These are phyloP conservation scores for Blastomyces silverae DNA, from an alignment of 2,329 filamentous ascomycete genomes.

Conservation along the genomic window DNA sequence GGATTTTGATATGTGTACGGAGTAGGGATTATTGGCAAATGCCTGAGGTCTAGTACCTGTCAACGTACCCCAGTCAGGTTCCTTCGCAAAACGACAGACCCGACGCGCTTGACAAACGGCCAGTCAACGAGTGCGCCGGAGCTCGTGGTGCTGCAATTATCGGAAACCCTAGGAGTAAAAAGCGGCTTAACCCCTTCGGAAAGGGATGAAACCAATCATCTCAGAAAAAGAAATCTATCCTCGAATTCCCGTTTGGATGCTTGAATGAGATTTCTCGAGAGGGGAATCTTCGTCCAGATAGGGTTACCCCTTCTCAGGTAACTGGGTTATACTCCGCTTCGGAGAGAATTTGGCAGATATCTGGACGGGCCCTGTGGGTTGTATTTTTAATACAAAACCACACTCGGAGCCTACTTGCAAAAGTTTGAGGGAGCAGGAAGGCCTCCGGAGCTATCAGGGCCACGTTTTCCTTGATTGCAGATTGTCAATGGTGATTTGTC, in stretches of 20 bases:
- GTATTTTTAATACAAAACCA: neutral
- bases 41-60: neutral
- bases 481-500: neutral
- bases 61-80: neutral
- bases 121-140: neutral
- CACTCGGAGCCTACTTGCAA: neutral
- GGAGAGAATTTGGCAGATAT: neutral
- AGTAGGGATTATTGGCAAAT: slow-evolving; percentile 12
- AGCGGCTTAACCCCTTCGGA: neutral
- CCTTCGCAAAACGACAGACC: neutral
- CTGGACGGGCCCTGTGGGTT: neutral
- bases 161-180: neutral
- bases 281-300: neutral
- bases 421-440: neutral
- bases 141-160: neutral
- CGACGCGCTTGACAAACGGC: neutral
- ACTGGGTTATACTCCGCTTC: neutral
- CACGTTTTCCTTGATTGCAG: neutral
- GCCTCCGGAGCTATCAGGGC: neutral
- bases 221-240: neutral
- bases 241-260: neutral
- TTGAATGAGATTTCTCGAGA: neutral
- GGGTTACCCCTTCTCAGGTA: neutral
- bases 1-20: slow-evolving; percentile 15
- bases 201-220: neutral